Conservation (phyloP, 2,329 filamentous ascomycete genomes). For the Chaetomiaceae sp. region DNA sequence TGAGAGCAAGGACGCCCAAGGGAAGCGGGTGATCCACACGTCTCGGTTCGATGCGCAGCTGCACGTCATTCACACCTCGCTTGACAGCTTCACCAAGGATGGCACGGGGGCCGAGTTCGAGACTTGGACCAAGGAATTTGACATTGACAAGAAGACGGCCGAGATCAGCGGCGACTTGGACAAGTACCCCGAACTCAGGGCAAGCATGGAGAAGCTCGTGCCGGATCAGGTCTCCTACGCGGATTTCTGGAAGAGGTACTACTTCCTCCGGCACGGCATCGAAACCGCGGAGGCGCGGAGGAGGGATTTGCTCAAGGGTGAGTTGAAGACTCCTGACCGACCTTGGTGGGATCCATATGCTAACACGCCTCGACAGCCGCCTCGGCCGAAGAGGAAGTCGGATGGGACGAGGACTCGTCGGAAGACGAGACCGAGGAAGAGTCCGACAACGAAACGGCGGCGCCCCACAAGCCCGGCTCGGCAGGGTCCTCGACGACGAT, state of each 20-base stretch:
- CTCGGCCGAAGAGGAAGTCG: constrained; percentile 65
- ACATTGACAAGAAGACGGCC: constrained; percentile 77
- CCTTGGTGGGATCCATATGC: constrained; percentile 29
- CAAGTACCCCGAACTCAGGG: constrained; percentile 77
- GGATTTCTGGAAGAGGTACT: constrained; percentile 92
- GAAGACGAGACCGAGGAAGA: constrained; percentile 34
- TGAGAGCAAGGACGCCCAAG: constrained; percentile 85
- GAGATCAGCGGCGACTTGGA: constrained; percentile 77
- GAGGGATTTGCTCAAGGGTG: constrained; percentile 87
- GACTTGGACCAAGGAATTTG: constrained; percentile 67
- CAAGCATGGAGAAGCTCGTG: constrained; percentile 94
- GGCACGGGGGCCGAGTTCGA: constrained; percentile 71
- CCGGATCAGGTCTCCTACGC: constrained; percentile 85
- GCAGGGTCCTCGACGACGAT: constrained; percentile 57
- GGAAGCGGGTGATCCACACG: constrained; percentile 90
- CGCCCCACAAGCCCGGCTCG: constrained; percentile 41
- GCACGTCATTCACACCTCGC: constrained; percentile 85
- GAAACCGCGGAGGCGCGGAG: constrained; percentile 88
- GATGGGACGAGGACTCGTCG: constrained; percentile 55
- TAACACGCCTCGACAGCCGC: constrained; percentile 48
- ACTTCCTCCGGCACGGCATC: constrained; percentile 87
- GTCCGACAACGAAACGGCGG: constrained; percentile 27
- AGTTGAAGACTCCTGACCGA: constrained; percentile 23
- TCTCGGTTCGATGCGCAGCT: constrained; percentile 93
- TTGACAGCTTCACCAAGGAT: constrained; percentile 78